Evolutionary conservation across 768 basidiomycete genomes (phyloP).

Genomic region (Suillus spraguei): DNA sequence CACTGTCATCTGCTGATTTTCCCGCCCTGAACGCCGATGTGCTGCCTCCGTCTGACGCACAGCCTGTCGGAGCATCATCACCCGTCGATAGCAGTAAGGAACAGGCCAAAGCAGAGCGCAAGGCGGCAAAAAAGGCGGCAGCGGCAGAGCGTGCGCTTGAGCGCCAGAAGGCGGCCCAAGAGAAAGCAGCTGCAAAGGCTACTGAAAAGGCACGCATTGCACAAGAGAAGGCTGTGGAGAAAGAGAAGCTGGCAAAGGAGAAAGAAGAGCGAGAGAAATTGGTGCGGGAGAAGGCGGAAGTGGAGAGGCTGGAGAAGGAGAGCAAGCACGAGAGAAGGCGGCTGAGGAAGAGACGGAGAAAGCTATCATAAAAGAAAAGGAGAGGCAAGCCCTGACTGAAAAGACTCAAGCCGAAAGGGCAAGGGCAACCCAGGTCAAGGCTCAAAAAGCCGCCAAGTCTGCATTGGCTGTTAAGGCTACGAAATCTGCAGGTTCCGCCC

Average conservation of each 20-base stretch:
- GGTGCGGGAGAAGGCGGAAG: constrained; percentile 38
- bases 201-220: background rate
- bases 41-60: constrained; percentile 26
- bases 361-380: constrained; percentile 37
- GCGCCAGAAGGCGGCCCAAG: constrained; percentile 55
- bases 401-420: constrained; percentile 29
- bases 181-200: constrained; percentile 50
- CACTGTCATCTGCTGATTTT: constrained; percentile 72
- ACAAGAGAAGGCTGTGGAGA: constrained; percentile 48
- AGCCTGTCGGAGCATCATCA: constrained; percentile 26
- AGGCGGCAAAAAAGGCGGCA: constrained; percentile 65
- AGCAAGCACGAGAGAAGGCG: constrained; percentile 31
- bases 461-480: constrained; percentile 13
- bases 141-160: constrained; percentile 65
- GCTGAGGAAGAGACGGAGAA: constrained; percentile 41
- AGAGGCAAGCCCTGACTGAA: constrained; percentile 29
- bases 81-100: constrained; percentile 41
- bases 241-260: constrained; percentile 44
- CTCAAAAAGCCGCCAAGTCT: constrained; percentile 28
- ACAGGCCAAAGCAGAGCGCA: constrained; percentile 60
- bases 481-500: constrained; percentile 19
- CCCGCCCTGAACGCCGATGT: constrained; percentile 53
- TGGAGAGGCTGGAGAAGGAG: constrained; percentile 44
- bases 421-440: constrained; percentile 28
- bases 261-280: constrained; percentile 43